These are phyloP conservation scores for Lachancea dasiensis DNA, from an alignment of 805 yeast genomes.

Conservation along the genomic window DNA sequence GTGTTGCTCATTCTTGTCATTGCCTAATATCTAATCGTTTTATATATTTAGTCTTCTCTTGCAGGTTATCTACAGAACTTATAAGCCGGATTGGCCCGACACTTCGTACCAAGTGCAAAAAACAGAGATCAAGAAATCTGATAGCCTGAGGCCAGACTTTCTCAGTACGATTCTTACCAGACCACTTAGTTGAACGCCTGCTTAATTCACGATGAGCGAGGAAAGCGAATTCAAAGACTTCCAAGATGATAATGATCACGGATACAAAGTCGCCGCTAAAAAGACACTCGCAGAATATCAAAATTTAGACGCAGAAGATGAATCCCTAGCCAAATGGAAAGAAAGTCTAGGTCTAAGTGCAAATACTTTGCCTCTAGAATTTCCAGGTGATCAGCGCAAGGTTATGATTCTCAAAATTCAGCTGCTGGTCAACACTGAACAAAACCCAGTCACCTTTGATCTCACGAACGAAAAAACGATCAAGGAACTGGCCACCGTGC, in stretches of 20 bases:
- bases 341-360: constrained; percentile 72
- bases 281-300: constrained; percentile 81
- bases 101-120: no score
- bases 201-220: constrained; percentile 25
- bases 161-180: no score
- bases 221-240: constrained; percentile 32
- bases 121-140: no score
- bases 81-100: no score
- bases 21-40: no score
- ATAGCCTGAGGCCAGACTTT: no score
- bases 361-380: constrained; percentile 55
- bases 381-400: constrained; percentile 62
- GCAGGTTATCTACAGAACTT: no score
- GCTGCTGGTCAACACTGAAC: constrained; percentile 59
- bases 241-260: constrained; percentile 26
- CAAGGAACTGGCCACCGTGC: constrained; percentile 52
- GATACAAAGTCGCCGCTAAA: constrained; percentile 40
- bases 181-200: background rate
- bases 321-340: constrained; percentile 87
- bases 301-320: constrained; percentile 82
- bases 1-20: no score
- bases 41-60: no score
- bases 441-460: constrained; percentile 58
- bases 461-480: constrained; percentile 57
- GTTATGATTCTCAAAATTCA: constrained; percentile 79